Conservation (phyloP, 108 stramenopile species). For the Nannochloropsis granulata region DNA sequence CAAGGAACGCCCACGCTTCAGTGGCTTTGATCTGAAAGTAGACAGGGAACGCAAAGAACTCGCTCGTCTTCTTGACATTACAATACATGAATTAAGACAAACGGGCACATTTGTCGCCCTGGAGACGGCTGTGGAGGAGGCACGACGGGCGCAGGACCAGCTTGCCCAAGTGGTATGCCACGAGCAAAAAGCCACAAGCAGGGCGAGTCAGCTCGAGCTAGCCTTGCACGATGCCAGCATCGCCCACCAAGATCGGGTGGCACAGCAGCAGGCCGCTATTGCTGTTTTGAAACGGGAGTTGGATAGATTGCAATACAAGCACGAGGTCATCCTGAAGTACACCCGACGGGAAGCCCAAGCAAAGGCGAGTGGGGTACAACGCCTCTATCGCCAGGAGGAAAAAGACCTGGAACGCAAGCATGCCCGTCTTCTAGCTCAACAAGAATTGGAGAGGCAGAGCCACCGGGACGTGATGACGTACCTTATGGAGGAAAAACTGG, state of each 20-base stretch:
- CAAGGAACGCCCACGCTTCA: not conserved
- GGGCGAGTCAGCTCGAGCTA: not conserved
- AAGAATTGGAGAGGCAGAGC: not conserved
- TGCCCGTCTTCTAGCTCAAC: not conserved
- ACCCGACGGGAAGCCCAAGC: not conserved
- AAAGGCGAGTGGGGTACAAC: not conserved
- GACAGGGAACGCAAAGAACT: not conserved
- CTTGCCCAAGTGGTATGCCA: not conserved
- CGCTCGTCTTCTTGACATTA: not conserved
- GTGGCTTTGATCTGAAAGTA: not conserved
- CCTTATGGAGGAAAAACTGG: not conserved
- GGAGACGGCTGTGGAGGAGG: not conserved
- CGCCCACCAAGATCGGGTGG: not conserved
- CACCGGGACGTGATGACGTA: not conserved
- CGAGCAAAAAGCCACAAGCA: not conserved
- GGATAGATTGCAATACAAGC: not conserved
- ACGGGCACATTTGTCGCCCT: not conserved
- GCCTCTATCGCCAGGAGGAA: not conserved
- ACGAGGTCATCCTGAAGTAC: not conserved
- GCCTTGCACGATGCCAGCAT: not conserved
- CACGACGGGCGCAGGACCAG: not conserved
- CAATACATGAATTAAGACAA: not conserved
- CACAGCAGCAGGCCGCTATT: not conserved
- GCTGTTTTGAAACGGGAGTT: not conserved
- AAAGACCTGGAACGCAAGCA: not conserved